phyloP scores from a whole-genome alignment of 1,284 basidiomycete genomes.

The Mycosarcoma mackinlayi region DNA sequence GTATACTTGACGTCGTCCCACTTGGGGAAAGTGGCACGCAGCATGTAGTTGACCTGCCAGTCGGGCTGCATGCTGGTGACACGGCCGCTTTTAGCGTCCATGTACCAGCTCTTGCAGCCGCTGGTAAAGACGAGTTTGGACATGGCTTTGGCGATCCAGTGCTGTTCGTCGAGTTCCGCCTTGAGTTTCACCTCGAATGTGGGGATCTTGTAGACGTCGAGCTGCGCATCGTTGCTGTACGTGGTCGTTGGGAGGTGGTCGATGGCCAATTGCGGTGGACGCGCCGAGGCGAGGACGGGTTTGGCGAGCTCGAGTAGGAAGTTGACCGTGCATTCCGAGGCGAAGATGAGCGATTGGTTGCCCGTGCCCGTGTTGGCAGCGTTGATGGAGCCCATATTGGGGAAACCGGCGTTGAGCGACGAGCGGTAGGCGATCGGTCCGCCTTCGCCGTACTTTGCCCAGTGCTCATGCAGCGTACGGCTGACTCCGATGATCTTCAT shows the following conservation, averaged over 20 bases:
- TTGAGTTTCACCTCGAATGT: constrained; percentile 58
- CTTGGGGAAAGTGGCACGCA: constrained; percentile 52
- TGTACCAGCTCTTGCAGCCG: constrained; percentile 63
- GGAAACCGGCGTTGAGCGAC: constrained; percentile 58
- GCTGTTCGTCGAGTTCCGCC: constrained; percentile 61
- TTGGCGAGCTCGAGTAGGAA: constrained; percentile 52
- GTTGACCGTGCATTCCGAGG: constrained; percentile 58
- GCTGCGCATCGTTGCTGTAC: constrained; percentile 1
- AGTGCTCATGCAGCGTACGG: constrained; percentile 56
- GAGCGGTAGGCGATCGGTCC: constrained; percentile 58
- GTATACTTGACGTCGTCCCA: constrained; percentile 58
- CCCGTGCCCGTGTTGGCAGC: constrained; percentile 65
- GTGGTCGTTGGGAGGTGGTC: constrained; percentile 48
- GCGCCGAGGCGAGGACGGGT: constrained; percentile 47
- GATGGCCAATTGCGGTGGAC: constrained; percentile 40
- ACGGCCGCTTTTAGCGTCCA: constrained; percentile 51
- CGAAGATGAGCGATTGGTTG: constrained; percentile 60
- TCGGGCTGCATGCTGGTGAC: constrained; percentile 63
- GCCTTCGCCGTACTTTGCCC: constrained; percentile 58
- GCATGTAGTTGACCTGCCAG: constrained; percentile 59
- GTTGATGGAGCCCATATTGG: constrained; percentile 61
- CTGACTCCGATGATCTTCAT: constrained; percentile 53
- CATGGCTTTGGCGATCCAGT: constrained; percentile 62
- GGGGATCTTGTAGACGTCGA: constrained; percentile 34
- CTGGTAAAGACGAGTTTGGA: constrained; percentile 52